Conservation (phyloP, 1,139 yeast species). For the Scheffersomyces stambukii region DNA sequence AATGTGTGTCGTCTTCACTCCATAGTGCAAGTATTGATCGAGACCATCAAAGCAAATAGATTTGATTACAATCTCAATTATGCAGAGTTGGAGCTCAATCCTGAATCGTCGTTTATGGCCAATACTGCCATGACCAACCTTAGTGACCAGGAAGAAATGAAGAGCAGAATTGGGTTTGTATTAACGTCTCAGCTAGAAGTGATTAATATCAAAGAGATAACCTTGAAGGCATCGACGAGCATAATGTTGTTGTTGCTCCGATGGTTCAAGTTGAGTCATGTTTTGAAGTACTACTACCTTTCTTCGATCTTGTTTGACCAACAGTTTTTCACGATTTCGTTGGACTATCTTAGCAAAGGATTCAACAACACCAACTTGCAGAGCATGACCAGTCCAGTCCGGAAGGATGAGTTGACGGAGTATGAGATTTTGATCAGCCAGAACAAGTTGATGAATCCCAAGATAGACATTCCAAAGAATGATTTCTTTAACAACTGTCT, state of each 20-base stretch:
- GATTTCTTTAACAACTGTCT: conserved; percentile 46
- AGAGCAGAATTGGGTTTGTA: conserved; percentile 20
- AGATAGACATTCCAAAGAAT: conserved; percentile 31
- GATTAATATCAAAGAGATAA: conserved; percentile 56
- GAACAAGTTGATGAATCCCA: conserved; percentile 45
- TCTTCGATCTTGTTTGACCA: conserved; percentile 72
- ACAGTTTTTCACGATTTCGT: conserved; percentile 45
- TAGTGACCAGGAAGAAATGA: conserved; percentile 15
- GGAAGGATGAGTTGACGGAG: conserved; percentile 26
- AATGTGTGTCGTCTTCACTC: conserved; percentile 57
- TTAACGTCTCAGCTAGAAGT: conserved; percentile 49
- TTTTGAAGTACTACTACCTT: conserved; percentile 74
- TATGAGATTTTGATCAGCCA: conserved; percentile 34
- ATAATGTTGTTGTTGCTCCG: conserved; percentile 50
- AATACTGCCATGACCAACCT: conserved; percentile 7
- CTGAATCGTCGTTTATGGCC: conserved; percentile 25
- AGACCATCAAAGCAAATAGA: conserved; percentile 51
- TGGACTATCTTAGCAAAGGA: conserved; percentile 37
- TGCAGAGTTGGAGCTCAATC: conserved; percentile 37
- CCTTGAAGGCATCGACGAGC: conserved; percentile 59
- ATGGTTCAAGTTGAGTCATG: conserved; percentile 80
- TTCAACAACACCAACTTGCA: conserved; percentile 36
- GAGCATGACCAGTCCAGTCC: conserved; percentile 9
- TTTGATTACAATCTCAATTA: conserved; percentile 32
- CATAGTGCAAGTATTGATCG: conserved; percentile 58